Conservation (phyloP, 495 filamentous ascomycete genomes). For the Friedmanniomyces simplex region DNA sequence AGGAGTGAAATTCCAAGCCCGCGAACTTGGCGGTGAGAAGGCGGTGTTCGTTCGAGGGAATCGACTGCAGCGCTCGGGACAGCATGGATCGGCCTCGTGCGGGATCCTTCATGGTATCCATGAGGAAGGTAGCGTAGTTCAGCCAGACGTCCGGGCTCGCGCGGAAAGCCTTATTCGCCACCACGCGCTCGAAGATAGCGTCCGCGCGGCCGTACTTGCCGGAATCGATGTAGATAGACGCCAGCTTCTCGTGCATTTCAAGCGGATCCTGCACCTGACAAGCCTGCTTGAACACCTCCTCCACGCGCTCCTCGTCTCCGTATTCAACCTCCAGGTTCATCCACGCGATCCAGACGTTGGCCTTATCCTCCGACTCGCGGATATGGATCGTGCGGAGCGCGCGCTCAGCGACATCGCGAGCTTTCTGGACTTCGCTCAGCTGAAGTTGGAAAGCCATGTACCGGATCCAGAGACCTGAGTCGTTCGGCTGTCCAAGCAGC, state of each 20-base stretch:
- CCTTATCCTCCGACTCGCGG: constrained; percentile 75
- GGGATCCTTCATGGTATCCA: constrained; percentile 54
- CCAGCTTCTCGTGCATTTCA: constrained; percentile 79
- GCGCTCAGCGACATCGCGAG: constrained; percentile 77
- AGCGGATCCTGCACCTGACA: constrained; percentile 89
- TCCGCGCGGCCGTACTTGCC: constrained; percentile 84
- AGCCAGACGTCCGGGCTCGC: constrained; percentile 68
- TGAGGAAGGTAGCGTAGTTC: constrained; percentile 91
- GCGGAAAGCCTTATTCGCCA: constrained; percentile 73
- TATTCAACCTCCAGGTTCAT: constrained; percentile 91
- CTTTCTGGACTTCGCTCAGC: constrained; percentile 73
- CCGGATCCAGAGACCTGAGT: constrained; percentile 77
- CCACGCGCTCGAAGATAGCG: constrained; percentile 69
- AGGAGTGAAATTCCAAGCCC: constrained; percentile 76
- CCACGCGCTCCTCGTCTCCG: constrained; percentile 71
- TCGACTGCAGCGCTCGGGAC: constrained; percentile 75
- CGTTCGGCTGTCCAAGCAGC: constrained; percentile 81
- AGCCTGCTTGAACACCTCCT: constrained; percentile 81
- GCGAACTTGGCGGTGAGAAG: constrained; percentile 77
- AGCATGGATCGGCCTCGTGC: constrained; percentile 69
- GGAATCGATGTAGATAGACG: constrained; percentile 89
- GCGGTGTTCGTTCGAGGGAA: constrained; percentile 61
- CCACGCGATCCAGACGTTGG: constrained; percentile 89
- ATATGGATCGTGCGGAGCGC: constrained; percentile 83
- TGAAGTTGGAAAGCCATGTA: constrained; percentile 98